Evolutionary conservation across 768 basidiomycete species (phyloP), one percentile per base, ranked within the genome.

Genomic region (Boletus pseudopeckii): DNA sequence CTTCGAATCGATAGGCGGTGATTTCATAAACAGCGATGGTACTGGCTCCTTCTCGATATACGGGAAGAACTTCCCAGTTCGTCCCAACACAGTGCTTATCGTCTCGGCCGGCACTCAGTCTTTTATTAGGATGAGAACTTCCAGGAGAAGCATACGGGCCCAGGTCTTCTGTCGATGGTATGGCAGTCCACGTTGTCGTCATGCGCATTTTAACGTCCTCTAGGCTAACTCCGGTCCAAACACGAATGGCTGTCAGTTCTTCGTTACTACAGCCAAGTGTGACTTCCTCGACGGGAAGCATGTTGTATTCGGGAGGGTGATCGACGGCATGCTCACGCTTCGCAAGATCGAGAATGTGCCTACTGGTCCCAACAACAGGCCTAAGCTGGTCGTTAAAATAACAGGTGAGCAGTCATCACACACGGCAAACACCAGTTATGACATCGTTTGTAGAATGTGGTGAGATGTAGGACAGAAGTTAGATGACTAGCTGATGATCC

Each of bases 31-130:
- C 56, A 84, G 85, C 4, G 97, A 99, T 63, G 97, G 97, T 34
- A 98, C 96, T 1, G 97, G 97, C 1, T 84, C 87, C 0, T 94
- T 95, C 72, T 96, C 92, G n/a, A 92, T 99, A 59, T 98, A 97
- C 63, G 96, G 96, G 24, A 88, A 91, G 63, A 92, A 90, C 61
- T 96, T 96, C 64, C 88, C 86, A 1, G 94, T 95, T 41, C 54
- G 83, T 15, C 30, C 17, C 9, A 40, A 26, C n/a, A 11, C 4
- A 28, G 20, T 17, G 53, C 32, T 40, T 17, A 18, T 30, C 50
- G 5, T 28, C 13, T 38, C 32, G 11, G 18, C 18, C 18, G 0
- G 30, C 43, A 8, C 45, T 55, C n/a, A 53, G 20, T 40, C 57
- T 26, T 13, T 15, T 32, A 17, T 22, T 56, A 95, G 86, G 96